These are phyloP conservation scores for Kodamaea anthophila DNA, from an alignment of 1,139 yeast genomes.

Conservation along the genomic window DNA sequence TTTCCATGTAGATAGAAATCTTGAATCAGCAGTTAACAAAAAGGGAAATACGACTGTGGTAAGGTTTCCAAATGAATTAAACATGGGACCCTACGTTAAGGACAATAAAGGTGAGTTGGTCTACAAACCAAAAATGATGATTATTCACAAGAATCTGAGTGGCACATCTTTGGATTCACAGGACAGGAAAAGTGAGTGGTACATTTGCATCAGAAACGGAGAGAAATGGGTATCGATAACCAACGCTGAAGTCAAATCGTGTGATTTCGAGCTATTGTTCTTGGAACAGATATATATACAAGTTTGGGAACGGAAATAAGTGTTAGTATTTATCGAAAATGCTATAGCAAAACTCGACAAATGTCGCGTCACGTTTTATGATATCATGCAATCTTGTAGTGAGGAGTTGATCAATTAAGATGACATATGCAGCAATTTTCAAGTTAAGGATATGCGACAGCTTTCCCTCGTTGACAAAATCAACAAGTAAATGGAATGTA, in stretches of 20 bases:
- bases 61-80: conserved; percentile 46
- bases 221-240: conserved; percentile 54
- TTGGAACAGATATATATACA: conserved; percentile 47
- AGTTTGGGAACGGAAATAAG: conserved; percentile 2
- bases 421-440: conserved; percentile 11
- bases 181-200: conserved; percentile 40
- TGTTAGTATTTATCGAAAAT: not conserved
- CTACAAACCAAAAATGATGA: conserved; percentile 47
- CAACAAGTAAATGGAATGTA: conserved; percentile 6
- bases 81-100: conserved; percentile 29
- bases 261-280: conserved; percentile 56
- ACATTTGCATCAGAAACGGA: conserved; percentile 40
- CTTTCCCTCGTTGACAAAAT: conserved; percentile 3
- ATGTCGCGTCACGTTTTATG: conserved; percentile 6
- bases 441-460: conserved; percentile 8
- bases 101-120: conserved; percentile 13
- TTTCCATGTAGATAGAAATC: conserved; percentile 49
- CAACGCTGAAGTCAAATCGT: conserved; percentile 41
- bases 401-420: conserved; percentile 8
- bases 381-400: conserved; percentile 5
- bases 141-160: conserved; percentile 37
- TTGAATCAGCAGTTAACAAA: conserved; percentile 23
- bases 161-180: conserved; percentile 17
- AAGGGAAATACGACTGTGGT: conserved; percentile 60
- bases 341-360: conserved; percentile 3